phyloP scores from a whole-genome alignment of 768 basidiomycete species.

The Rhodotorula toruloides region DNA sequence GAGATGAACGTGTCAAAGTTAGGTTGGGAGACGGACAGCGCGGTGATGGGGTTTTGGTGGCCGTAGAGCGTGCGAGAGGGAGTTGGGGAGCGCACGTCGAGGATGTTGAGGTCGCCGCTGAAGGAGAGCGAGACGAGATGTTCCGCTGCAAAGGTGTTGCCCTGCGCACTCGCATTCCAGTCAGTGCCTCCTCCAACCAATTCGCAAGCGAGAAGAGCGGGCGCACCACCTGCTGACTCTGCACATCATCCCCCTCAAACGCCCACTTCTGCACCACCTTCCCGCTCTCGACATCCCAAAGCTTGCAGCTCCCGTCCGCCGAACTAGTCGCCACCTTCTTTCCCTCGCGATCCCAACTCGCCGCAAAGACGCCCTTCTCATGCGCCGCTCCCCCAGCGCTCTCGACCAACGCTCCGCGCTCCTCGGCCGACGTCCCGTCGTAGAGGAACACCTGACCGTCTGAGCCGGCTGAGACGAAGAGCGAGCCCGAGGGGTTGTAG shows the following conservation, averaged over 20 bases:
- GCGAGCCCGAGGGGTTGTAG: conserved; percentile 71
- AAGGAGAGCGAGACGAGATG: conserved; percentile 29
- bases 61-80: conserved; percentile 18
- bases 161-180: conserved; percentile 7
- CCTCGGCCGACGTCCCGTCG: conserved; percentile 85
- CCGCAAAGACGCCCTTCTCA: conserved; percentile 31
- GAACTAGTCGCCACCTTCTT: conserved; percentile 24
- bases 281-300: conserved; percentile 76
- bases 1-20: conserved; percentile 17
- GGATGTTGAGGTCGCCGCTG: conserved; percentile 33
- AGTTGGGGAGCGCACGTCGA: conserved; percentile 21
- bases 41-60: conserved; percentile 35
- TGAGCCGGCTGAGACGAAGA: conserved; percentile 87
- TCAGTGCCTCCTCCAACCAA: no score
- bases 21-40: conserved; percentile 11
- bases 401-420: conserved; percentile 57
- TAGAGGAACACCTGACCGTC: conserved; percentile 85
- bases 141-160: conserved; percentile 27
- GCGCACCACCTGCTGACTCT: conserved; percentile 32
- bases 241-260: conserved; percentile 32
- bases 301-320: conserved; percentile 71
- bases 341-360: conserved; percentile 21
- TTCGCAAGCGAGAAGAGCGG: not conserved
- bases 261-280: conserved; percentile 51
- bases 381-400: conserved; percentile 7